phyloP scores from a whole-genome alignment of 2,329 filamentous ascomycete species.

The Alternaria conjuncta region DNA sequence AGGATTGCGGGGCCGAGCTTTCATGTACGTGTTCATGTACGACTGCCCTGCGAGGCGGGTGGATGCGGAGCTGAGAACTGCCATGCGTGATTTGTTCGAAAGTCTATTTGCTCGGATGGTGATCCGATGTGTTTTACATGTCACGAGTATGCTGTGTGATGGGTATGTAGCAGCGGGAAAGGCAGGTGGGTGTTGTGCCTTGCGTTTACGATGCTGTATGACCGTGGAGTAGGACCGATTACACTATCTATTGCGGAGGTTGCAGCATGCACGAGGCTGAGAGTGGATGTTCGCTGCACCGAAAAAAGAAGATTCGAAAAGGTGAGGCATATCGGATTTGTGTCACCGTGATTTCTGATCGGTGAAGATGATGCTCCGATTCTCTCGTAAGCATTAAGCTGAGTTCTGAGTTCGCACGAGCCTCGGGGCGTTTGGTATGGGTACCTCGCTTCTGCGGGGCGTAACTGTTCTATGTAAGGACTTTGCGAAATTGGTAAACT shows the following conservation, averaged over 20 bases:
- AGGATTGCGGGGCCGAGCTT: background rate
- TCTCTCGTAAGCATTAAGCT: constrained; percentile 13
- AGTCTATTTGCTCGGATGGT: constrained; percentile 1
- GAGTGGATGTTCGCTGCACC: background rate
- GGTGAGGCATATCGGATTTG: constrained; percentile 22
- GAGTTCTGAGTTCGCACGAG: background rate
- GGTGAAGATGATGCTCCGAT: constrained; percentile 14
- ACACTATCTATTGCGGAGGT: constrained; percentile 1
- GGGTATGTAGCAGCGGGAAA: background rate
- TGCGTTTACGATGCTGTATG: constrained; percentile 14
- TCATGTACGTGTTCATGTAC: constrained; percentile 2
- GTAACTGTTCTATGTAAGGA: constrained; percentile 1
- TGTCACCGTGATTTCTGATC: constrained; percentile 22
- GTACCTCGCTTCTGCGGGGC: constrained; percentile 5
- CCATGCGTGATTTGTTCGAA: background rate
- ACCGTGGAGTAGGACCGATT: constrained; percentile 15
- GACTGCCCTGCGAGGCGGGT: background rate
- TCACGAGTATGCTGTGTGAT: constrained; percentile 1
- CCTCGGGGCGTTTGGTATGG: background rate
- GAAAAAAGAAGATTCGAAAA: background rate
- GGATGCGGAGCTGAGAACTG: background rate
- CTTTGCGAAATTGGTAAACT: constrained; percentile 1
- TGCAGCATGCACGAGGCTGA: constrained; percentile 13
- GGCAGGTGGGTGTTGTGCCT: constrained; percentile 12
- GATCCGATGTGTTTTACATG: background rate